A percentile compares a stretch with the other conserved stretches of the same genome.
These are phyloP conservation scores for Colletotrichum acutatum DNA, from an alignment of 2,329 filamentous ascomycete genomes.

Conservation along the genomic window DNA sequence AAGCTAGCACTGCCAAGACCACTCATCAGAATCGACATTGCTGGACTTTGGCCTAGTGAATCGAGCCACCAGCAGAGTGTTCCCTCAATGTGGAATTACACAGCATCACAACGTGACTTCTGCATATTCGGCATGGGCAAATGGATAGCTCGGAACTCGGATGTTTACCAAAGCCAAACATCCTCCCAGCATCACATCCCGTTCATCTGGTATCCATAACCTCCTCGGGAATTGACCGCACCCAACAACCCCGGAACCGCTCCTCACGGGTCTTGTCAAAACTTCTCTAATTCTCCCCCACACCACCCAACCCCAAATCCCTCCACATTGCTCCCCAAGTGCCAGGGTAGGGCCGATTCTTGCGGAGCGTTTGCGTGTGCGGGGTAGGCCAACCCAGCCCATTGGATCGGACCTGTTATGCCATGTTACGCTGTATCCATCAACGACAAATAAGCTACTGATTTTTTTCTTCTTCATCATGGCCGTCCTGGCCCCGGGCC, in stretches of 20 bases:
- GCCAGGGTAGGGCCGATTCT: constrained; percentile 27
- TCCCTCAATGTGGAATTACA: background rate
- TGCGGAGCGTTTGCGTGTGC: constrained; percentile 23
- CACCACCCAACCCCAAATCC: constrained; percentile 27
- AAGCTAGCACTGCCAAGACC: background rate
- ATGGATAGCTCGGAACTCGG: background rate
- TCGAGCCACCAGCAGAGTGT: background rate
- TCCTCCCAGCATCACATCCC: background rate
- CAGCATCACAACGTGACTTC: no score
- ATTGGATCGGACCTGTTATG: constrained; percentile 15
- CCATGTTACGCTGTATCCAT: background rate
- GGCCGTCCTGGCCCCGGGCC: background rate
- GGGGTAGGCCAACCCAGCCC: constrained; percentile 23
- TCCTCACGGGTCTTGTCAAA: background rate
- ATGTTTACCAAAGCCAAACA: background rate
- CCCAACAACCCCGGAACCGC: background rate
- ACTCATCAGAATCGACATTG: background rate
- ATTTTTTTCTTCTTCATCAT: background rate
- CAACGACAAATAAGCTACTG: background rate
- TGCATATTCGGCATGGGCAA: background rate
- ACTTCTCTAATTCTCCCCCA: constrained; percentile 7
- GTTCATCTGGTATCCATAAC: background rate
- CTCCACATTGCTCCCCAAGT: constrained; percentile 17
- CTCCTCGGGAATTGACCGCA: constrained; percentile 28
- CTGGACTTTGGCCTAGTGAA: background rate